These are phyloP conservation scores for Moricandia arvensis DNA, from an alignment of 345 rosid genomes.

Conservation along the genomic window DNA sequence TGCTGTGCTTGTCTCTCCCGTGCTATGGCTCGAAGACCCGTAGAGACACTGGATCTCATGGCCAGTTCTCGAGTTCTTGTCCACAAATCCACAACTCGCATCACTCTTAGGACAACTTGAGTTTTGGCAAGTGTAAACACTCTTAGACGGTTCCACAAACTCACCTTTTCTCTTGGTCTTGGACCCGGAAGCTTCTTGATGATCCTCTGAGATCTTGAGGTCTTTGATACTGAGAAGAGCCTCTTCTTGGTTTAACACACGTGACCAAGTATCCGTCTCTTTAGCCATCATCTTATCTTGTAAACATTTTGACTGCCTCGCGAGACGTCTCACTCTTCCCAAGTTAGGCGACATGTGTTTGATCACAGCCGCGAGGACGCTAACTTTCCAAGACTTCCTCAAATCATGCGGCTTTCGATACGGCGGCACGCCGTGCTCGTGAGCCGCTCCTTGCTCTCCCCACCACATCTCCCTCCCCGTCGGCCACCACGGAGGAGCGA, in stretches of 20 bases:
- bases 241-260: constrained; percentile 59
- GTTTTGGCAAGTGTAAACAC: constrained; percentile 39
- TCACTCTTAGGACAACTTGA: constrained; percentile 34
- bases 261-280: constrained; percentile 58
- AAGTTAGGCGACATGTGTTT: constrained; percentile 60
- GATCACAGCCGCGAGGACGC: constrained; percentile 56
- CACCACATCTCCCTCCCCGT: constrained; percentile 59
- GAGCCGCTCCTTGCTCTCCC: constrained; percentile 54
- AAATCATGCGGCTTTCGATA: constrained; percentile 68
- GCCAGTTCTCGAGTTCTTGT: constrained; percentile 47
- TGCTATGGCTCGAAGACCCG: constrained; percentile 15
- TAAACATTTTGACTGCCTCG: constrained; percentile 58
- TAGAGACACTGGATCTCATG: constrained; percentile 40
- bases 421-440: constrained; percentile 63
- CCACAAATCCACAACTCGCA: constrained; percentile 33
- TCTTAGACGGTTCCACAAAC: background rate
- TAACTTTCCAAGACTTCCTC: constrained; percentile 71
- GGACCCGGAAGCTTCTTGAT: constrained; percentile 8
- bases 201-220: constrained; percentile 41
- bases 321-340: constrained; percentile 45
- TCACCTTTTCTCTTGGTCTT: constrained; percentile 12
- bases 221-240: constrained; percentile 32
- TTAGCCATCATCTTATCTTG: constrained; percentile 69
- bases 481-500: constrained; percentile 81
- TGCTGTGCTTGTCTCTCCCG: constrained; percentile 15